Evolutionary conservation across 2,329 filamentous ascomycete species (phyloP).

Genomic region (Arthrobotrys entomopaga): DNA sequence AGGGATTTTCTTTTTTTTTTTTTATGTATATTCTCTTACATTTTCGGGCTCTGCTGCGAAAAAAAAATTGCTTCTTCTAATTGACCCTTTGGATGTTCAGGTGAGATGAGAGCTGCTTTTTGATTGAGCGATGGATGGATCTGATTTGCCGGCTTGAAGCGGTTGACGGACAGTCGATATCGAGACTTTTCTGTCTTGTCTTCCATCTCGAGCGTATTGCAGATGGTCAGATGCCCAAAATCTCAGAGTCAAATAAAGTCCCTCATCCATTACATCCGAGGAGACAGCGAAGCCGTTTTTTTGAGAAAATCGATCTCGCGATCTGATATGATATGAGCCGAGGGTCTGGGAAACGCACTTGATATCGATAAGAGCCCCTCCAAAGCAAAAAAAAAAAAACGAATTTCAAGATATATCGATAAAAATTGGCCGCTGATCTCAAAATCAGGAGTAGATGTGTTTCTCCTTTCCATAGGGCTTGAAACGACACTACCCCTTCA

Average conservation of each 20-base stretch:
- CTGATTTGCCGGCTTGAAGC: constrained; percentile 46
- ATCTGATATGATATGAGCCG: constrained; percentile 30
- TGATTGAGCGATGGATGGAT: constrained; percentile 34
- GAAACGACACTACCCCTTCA: not conserved
- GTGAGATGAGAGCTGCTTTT: constrained; percentile 11
- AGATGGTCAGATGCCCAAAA: constrained; percentile 50
- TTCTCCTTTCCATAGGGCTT: constrained; percentile 18
- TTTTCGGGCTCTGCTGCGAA: too few species aligned
- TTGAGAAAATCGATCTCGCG: constrained; percentile 24
- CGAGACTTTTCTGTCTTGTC: constrained; percentile 8
- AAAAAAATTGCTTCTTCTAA: constrained; percentile 24
- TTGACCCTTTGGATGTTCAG: not conserved
- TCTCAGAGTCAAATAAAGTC: constrained; percentile 15
- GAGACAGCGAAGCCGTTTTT: constrained; percentile 36
- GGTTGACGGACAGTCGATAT: constrained; percentile 41
- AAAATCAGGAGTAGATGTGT: not conserved
- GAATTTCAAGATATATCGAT: not conserved
- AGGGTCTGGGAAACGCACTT: constrained; percentile 28
- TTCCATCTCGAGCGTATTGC: constrained; percentile 39
- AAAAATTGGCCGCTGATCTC: constrained; percentile 8
- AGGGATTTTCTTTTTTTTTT: constrained; percentile 41
- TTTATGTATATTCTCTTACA: not conserved
- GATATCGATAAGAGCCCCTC: constrained; percentile 38
- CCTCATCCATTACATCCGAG: constrained; percentile 26
- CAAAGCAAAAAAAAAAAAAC: not conserved